Evolutionary conservation across 805 yeast species (phyloP).

Genomic region (Kazachstania viticola): DNA sequence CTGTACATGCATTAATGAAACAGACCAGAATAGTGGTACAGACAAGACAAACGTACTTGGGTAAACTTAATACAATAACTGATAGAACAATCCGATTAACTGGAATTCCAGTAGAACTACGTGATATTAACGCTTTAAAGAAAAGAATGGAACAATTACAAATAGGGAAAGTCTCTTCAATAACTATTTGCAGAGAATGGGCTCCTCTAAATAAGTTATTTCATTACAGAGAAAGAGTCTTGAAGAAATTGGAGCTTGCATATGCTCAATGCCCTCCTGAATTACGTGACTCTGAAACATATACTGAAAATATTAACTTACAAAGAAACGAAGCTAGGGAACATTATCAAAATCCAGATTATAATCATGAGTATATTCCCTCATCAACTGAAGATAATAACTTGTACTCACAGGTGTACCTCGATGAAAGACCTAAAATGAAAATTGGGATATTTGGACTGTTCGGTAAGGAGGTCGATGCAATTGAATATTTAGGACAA

Average conservation of each 20-base stretch:
- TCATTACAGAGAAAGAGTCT: slow-evolving; percentile 40
- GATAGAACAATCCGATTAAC: slow-evolving; percentile 82
- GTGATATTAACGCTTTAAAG: slow-evolving; percentile 59
- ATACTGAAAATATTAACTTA: slow-evolving; percentile 10
- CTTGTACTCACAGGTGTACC: slow-evolving; percentile 17
- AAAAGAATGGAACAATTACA: slow-evolving; percentile 67
- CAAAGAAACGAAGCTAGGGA: slow-evolving; percentile 1
- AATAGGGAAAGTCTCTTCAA: slow-evolving; percentile 67
- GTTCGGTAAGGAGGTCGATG: slow-evolving; percentile 64
- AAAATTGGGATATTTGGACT: slow-evolving; percentile 50
- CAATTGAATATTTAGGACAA: slow-evolving; percentile 65
- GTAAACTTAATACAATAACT: slow-evolving; percentile 77
- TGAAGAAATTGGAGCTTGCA: slow-evolving; percentile 49
- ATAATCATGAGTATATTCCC: not conserved
- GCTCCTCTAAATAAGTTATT: slow-evolving; percentile 54
- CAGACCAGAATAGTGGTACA: slow-evolving; percentile 66
- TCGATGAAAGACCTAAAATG: slow-evolving; percentile 46
- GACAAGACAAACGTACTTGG: slow-evolving; percentile 71
- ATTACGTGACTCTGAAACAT: slow-evolving; percentile 19
- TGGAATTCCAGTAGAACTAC: slow-evolving; percentile 76
- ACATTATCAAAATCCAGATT: slow-evolving; percentile 1
- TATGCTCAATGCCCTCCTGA: slow-evolving; percentile 24
- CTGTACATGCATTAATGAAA: slow-evolving; percentile 46
- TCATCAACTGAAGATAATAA: slow-evolving; percentile 11
- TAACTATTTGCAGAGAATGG: slow-evolving; percentile 86